Evolutionary conservation across 164 flowering plant species (phyloP).

Genomic region (Sextonia rubra): DNA sequence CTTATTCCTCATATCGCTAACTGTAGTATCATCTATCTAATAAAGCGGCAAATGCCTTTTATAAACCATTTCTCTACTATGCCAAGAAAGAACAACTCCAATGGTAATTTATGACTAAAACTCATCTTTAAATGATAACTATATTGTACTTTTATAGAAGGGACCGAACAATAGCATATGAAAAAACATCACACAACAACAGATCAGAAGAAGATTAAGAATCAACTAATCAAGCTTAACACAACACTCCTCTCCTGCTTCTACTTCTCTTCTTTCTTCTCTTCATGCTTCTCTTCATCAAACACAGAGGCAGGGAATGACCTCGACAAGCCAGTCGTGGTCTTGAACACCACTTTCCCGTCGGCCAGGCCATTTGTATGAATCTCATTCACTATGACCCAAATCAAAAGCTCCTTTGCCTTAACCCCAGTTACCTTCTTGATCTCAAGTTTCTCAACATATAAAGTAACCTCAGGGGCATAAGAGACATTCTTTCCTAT

Average conservation of each 20-base stretch:
- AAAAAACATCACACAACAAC: not conserved
- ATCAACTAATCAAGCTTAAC: not conserved
- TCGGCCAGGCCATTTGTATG: not conserved
- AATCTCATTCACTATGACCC: not conserved
- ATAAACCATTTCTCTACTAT: too few species aligned
- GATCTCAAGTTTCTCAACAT: slow-evolving; percentile 3
- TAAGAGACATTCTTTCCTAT: not conserved
- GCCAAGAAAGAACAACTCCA: too few species aligned
- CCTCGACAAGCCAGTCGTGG: not conserved
- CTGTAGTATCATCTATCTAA: too few species aligned
- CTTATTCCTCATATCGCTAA: too few species aligned
- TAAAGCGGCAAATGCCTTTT: too few species aligned
- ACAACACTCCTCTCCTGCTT: not conserved
- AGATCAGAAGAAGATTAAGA: not conserved
- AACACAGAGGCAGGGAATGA: not conserved
- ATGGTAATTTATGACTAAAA: too few species aligned
- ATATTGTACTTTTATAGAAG: too few species aligned
- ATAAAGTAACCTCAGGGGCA: slow-evolving; percentile 3
- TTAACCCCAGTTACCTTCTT: slow-evolving; percentile 1
- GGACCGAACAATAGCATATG: too few species aligned
- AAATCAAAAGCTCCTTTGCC: slow-evolving; percentile 3
- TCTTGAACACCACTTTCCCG: slow-evolving; percentile 4
- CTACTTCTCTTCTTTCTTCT: not conserved
- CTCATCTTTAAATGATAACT: too few species aligned
- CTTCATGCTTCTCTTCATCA: slow-evolving; percentile 2